Percentiles rank a stretch among this genome's conserved stretches.
phyloP scores from a whole-genome alignment of 179 eudicot genomes.

The Gypsophila paniculata region DNA sequence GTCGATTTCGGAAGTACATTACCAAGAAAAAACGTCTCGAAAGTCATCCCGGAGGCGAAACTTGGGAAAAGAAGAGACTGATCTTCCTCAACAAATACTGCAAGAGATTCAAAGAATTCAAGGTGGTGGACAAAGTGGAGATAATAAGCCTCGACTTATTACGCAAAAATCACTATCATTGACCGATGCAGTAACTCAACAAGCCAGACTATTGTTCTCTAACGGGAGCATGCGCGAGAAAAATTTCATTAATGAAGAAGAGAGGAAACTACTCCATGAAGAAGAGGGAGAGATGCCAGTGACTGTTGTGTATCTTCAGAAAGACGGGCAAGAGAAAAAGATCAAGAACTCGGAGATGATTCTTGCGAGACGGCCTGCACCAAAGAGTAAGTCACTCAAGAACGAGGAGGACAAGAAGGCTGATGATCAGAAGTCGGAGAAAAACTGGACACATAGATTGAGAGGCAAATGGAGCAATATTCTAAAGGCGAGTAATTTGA shows the following conservation, averaged over 20 bases:
- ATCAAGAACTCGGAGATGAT: neutral
- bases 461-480: neutral
- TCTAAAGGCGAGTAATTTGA: neutral
- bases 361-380: neutral
- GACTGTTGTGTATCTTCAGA: neutral
- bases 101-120: neutral
- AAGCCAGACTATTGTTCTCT: neutral
- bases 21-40: neutral
- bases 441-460: neutral
- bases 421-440: neutral
- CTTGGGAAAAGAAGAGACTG: neutral
- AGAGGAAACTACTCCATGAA: neutral
- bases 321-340: neutral
- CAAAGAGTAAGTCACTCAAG: neutral
- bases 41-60: neutral
- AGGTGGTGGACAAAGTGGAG: constrained; percentile 1
- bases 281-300: neutral
- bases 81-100: neutral
- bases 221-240: neutral
- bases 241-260: neutral
- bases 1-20: neutral
- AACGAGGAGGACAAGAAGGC: neutral
- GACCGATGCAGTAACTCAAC: neutral
- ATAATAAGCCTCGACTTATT: neutral
- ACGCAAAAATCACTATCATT: neutral